Percentiles rank a stretch among this genome's conserved stretches.
Conservation (phyloP, 2,329 filamentous ascomycete species). For the Sclerotinia nivalis region DNA sequence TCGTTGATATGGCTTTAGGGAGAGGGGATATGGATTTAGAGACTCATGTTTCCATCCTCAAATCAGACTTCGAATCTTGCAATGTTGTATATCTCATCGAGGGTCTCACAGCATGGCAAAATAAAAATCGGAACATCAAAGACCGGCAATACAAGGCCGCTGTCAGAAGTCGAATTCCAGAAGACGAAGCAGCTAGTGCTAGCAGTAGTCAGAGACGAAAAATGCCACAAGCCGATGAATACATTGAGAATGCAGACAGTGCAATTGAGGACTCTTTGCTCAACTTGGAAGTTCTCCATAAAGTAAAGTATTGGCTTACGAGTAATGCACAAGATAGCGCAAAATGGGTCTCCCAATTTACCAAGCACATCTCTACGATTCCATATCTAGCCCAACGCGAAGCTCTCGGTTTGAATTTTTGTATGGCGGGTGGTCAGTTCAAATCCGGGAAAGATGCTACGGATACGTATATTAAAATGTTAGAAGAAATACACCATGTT, state of each 20-base stretch:
- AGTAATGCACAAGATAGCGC: constrained; percentile 61
- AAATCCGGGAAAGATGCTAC: constrained; percentile 63
- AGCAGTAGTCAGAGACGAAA: constrained; percentile 32
- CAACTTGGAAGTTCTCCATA: constrained; percentile 66
- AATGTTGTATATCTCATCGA: constrained; percentile 71
- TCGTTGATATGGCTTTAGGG: constrained; percentile 60
- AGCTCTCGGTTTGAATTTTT: constrained; percentile 63
- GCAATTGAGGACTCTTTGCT: constrained; percentile 70
- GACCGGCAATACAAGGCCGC: constrained; percentile 68
- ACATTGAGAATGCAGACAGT: constrained; percentile 61
- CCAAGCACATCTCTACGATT: constrained; percentile 75
- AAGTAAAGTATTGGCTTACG: constrained; percentile 70
- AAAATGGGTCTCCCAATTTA: constrained; percentile 72
- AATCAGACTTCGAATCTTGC: constrained; percentile 52
- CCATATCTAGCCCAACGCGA: constrained; percentile 62
- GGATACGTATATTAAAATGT: constrained; percentile 73
- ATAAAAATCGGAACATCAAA: constrained; percentile 65
- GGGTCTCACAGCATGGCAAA: constrained; percentile 64
- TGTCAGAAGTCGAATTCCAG: constrained; percentile 54
- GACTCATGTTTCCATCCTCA: constrained; percentile 58
- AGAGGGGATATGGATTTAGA: constrained; percentile 54
- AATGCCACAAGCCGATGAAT: constrained; percentile 49
- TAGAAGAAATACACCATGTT: constrained; percentile 72
- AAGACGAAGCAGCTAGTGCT: constrained; percentile 37
- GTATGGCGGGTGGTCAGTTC: constrained; percentile 78